These are phyloP conservation scores for Annulohypoxylon nitens DNA, from an alignment of 495 filamentous ascomycete genomes.

Conservation along the genomic window DNA sequence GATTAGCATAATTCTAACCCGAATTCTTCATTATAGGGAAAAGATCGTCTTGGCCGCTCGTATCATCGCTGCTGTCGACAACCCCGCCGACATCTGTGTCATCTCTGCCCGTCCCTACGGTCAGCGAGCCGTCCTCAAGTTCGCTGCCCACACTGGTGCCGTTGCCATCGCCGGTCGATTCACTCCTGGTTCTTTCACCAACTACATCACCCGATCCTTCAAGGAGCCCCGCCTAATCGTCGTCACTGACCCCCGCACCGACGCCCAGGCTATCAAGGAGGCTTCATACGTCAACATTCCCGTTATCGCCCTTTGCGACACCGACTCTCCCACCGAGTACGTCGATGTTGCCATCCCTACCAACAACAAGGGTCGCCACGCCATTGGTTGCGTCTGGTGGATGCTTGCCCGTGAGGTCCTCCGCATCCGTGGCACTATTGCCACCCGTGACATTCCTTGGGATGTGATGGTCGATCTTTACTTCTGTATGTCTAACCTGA, in stretches of 20 bases:
- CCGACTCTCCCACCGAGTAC: slow-evolving; percentile 99
- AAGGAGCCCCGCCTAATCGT: slow-evolving; percentile 99
- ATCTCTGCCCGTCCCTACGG: slow-evolving; percentile 99
- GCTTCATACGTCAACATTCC: slow-evolving; percentile 99
- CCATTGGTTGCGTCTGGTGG: slow-evolving; percentile 99
- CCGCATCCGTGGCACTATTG: slow-evolving; percentile 94
- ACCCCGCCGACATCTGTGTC: slow-evolving; percentile 98
- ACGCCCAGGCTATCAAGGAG: slow-evolving; percentile 99
- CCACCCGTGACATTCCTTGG: slow-evolving; percentile 94
- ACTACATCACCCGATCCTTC: slow-evolving; percentile 99
- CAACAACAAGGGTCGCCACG: slow-evolving; percentile 99
- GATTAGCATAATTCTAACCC: slow-evolving; percentile 28
- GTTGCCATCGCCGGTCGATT: slow-evolving; percentile 99
- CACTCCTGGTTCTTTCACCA: slow-evolving; percentile 99
- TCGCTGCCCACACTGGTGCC: slow-evolving; percentile 96
- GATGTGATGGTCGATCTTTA: slow-evolving; percentile 99
- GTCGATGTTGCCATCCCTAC: slow-evolving; percentile 99
- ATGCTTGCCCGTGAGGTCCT: slow-evolving; percentile 99
- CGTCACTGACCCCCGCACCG: slow-evolving; percentile 99
- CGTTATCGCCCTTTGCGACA: slow-evolving; percentile 98
- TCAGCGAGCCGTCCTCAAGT: slow-evolving; percentile 99
- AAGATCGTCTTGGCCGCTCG: slow-evolving; percentile 98
- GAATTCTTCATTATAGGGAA: slow-evolving; percentile 74
- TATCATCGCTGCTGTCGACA: slow-evolving; percentile 98
- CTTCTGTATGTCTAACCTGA: slow-evolving; percentile 75